These are phyloP conservation scores for Pelargonium cotyledonis DNA, from an alignment of 441 rosid genomes.

Conservation along the genomic window DNA sequence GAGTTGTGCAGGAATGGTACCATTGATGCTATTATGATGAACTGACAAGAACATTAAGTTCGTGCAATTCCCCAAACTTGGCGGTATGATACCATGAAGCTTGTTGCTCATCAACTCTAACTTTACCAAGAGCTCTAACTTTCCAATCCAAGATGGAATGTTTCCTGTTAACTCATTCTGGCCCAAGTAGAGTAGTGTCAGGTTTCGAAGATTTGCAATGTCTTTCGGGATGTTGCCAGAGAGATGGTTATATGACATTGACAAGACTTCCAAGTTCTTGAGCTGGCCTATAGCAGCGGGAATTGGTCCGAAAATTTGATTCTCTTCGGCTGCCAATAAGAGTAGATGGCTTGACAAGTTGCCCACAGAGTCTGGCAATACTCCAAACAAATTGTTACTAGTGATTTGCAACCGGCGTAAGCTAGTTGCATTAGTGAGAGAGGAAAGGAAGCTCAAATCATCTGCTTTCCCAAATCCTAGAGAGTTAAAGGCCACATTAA, in stretches of 20 bases:
- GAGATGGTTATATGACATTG: too few relatives aligned
- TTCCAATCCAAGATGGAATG: conserved; percentile 17
- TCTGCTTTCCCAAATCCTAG: conserved; percentile 18
- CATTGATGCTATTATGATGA: conserved; percentile 12
- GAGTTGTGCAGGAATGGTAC: conserved; percentile 15
- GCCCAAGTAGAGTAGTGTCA: too few relatives aligned
- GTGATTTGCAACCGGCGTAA: not conserved
- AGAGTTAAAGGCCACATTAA: not conserved
- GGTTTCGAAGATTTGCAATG: too few relatives aligned
- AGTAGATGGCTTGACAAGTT: conserved; percentile 17
- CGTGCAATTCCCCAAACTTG: conserved; percentile 6
- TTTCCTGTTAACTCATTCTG: conserved; percentile 9
- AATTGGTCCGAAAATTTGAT: conserved; percentile 12
- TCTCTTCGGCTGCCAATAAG: not conserved
- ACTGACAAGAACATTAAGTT: too few relatives aligned
- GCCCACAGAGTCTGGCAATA: conserved; percentile 15
- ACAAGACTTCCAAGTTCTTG: too few relatives aligned
- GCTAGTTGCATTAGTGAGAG: conserved; percentile 19
- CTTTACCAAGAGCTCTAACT: not conserved
- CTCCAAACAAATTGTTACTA: conserved; percentile 14
- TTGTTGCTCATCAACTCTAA: not conserved
- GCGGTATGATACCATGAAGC: conserved; percentile 16
- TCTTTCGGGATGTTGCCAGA: too few relatives aligned
- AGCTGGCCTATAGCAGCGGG: conserved; percentile 10
- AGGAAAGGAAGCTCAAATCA: conserved; percentile 20